phyloP scores from a whole-genome alignment of 306 rosid genomes.

The Senna siamea region DNA sequence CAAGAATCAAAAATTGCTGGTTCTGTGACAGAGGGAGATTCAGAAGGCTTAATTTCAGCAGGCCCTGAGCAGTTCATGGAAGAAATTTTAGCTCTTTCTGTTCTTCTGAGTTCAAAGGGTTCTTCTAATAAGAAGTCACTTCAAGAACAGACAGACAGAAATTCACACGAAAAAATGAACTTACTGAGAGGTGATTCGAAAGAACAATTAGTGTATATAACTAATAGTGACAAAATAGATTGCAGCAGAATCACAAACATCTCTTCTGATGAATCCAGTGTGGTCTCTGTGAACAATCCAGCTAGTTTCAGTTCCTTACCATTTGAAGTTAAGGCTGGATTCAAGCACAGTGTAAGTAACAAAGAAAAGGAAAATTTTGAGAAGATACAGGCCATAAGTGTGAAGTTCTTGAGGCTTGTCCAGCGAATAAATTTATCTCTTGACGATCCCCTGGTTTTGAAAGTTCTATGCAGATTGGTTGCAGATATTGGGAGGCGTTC shows the following conservation, averaged over 20 bases:
- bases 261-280: conserved; percentile 40
- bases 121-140: too few species aligned
- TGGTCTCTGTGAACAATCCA: conserved; percentile 28
- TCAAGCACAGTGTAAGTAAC: conserved; percentile 35
- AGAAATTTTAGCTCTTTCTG: conserved; percentile 48
- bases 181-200: conserved; percentile 30
- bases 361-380: conserved; percentile 47
- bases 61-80: conserved; percentile 49
- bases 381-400: conserved; percentile 44
- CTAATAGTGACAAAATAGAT: conserved; percentile 34
- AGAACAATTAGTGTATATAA: conserved; percentile 26
- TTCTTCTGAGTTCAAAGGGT: conserved; percentile 39
- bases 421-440: conserved; percentile 47
- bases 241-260: conserved; percentile 35
- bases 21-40: conserved; percentile 37
- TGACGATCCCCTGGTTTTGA: conserved; percentile 51
- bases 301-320: conserved; percentile 38
- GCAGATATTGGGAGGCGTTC: conserved; percentile 46
- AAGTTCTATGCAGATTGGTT: conserved; percentile 51
- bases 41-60: conserved; percentile 35
- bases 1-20: conserved; percentile 34
- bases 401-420: conserved; percentile 55
- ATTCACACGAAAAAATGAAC: conserved; percentile 31
- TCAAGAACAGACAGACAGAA: conserved; percentile 25
- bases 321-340: conserved; percentile 33